Evolutionary conservation across 768 basidiomycete species (phyloP).

Genomic region (Roridomyces roridus): DNA sequence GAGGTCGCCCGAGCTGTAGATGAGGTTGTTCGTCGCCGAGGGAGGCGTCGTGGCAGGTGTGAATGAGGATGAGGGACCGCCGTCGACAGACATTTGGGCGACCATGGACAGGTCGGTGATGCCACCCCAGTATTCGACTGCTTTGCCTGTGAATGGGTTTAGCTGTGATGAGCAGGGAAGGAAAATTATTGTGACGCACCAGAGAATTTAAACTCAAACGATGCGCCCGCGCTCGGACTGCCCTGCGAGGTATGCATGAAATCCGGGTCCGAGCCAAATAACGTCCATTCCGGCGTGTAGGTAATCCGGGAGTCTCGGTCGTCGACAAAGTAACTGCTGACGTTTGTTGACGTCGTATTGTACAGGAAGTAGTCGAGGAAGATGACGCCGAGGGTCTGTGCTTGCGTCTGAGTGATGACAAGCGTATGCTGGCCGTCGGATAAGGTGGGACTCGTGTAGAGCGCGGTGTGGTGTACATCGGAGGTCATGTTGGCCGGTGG

Average conservation of each 20-base stretch:
- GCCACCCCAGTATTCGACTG: no score
- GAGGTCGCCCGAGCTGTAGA: background rate
- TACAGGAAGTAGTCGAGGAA: slow-evolving; percentile 6
- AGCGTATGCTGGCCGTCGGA: slow-evolving; percentile 4
- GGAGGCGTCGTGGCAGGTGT: background rate
- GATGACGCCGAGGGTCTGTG: background rate
- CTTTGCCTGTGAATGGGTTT: no score
- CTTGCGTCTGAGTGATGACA: background rate
- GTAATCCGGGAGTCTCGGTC: background rate
- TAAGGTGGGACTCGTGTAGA: background rate
- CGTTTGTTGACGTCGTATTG: background rate
- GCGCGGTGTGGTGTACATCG: background rate
- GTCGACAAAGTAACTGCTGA: background rate
- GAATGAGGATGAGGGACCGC: no score
- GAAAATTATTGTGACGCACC: background rate
- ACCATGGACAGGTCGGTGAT: no score
- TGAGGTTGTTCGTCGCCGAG: background rate
- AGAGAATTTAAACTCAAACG: background rate
- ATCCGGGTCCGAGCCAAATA: background rate
- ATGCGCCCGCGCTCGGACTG: background rate
- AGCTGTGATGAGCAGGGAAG: no score
- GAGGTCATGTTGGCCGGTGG: background rate
- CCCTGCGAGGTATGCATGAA: background rate
- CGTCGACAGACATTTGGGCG: no score
- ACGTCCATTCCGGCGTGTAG: background rate